These are phyloP conservation scores for Cubamyces lactineus DNA, from an alignment of 768 basidiomycete genomes.

Conservation along the genomic window DNA sequence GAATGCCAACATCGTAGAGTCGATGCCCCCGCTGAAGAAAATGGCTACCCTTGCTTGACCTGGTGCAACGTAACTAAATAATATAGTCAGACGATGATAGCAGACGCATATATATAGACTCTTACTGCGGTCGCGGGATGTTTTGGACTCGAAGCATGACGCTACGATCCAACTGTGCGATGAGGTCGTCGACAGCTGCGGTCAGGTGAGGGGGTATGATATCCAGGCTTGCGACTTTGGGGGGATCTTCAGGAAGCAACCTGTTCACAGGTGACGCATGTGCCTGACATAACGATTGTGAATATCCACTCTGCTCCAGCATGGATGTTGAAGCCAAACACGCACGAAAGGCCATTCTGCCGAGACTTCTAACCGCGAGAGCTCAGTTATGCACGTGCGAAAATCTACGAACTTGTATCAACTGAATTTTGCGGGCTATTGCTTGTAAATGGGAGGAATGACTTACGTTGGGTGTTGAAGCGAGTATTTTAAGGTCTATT, in stretches of 20 bases:
- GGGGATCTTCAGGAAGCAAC: slow-evolving; percentile 46
- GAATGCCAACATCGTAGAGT: slow-evolving; percentile 82
- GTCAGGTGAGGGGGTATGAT: slow-evolving; percentile 48
- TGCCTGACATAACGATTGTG: slow-evolving; percentile 41
- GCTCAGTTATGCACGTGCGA: not conserved
- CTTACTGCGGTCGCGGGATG: slow-evolving; percentile 57
- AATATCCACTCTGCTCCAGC: not conserved
- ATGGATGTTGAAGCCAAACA: not conserved
- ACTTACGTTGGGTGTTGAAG: slow-evolving; percentile 32
- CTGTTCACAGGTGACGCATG: slow-evolving; percentile 49
- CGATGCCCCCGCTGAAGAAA: slow-evolving; percentile 95
- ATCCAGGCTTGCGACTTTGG: slow-evolving; percentile 41
- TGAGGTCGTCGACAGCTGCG: slow-evolving; percentile 51
- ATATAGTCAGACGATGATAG: slow-evolving; percentile 1
- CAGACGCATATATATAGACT: slow-evolving; percentile 11
- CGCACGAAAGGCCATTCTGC: slow-evolving; percentile 6
- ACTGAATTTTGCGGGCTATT: not conserved
- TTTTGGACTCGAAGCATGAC: slow-evolving; percentile 68
- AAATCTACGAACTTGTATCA: not conserved
- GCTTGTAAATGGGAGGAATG: not conserved
- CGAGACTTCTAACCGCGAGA: not conserved
- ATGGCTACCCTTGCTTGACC: slow-evolving; percentile 70
- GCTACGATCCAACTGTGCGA: slow-evolving; percentile 61
- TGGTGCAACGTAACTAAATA: slow-evolving; percentile 26
- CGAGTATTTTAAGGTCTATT: slow-evolving; percentile 47